These are phyloP conservation scores for Boletus rex-veris DNA, from an alignment of 768 basidiomycete genomes.

Conservation along the genomic window DNA sequence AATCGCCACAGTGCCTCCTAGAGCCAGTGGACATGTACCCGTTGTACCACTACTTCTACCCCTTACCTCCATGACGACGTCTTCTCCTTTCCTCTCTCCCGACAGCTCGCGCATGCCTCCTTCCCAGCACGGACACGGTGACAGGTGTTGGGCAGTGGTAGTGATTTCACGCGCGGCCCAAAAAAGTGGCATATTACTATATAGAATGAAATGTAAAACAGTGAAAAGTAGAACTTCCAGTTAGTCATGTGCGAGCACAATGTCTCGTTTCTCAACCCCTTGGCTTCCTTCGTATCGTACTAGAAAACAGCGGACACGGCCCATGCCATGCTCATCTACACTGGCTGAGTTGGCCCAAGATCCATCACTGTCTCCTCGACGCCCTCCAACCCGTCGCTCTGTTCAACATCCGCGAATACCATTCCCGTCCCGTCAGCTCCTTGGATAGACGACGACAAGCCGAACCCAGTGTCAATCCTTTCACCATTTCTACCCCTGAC, in stretches of 20 bases:
- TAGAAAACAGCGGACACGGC: no score
- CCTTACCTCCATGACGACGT: neutral
- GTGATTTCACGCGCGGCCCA: no score
- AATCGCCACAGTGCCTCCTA: neutral
- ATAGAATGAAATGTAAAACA: no score
- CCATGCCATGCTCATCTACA: neutral
- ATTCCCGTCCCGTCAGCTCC: neutral
- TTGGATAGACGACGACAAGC: neutral
- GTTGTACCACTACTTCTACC: neutral
- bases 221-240: no score
- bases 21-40: neutral
- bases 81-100: neutral
- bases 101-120: constrained; percentile 3
- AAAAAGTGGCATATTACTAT: no score
- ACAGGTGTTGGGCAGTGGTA: no score
- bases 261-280: no score
- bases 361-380: neutral
- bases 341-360: no score
- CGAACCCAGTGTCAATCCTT: neutral
- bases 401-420: neutral
- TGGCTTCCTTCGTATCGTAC: no score
- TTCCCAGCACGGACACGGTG: constrained; percentile 8
- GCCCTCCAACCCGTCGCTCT: no score
- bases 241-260: no score
- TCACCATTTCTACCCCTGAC: no score